A percentile compares a stretch with the other conserved stretches of the same genome.
Conservation (phyloP, 139 green algal genomes). For the Chlamydomonas incerta region DNA sequence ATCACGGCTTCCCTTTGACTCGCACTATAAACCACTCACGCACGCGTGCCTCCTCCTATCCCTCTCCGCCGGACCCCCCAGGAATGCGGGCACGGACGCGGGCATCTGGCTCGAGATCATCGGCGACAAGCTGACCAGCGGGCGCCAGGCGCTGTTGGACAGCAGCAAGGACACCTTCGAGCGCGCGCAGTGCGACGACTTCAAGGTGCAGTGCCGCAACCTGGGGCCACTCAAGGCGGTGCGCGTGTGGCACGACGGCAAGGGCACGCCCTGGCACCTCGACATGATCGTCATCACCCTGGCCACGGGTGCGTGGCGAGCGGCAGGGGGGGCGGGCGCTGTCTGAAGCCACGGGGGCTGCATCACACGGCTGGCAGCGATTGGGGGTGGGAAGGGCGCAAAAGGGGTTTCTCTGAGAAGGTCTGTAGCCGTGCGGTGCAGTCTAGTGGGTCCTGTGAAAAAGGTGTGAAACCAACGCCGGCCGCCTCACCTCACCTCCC, state of each 20-base stretch:
- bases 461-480: no score
- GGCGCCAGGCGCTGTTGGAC: constrained; percentile 45
- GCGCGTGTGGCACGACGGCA: constrained; percentile 47
- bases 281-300: constrained; percentile 55
- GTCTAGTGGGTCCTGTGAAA: no score
- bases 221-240: constrained; percentile 51
- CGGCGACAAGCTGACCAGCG: constrained; percentile 43
- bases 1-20: no score
- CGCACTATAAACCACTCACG: no score
- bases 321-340: no score
- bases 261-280: constrained; percentile 60
- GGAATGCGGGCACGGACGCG: constrained; percentile 54
- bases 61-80: background rate
- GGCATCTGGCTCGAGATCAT: constrained; percentile 51
- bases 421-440: no score
- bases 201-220: constrained; percentile 43
- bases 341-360: no score
- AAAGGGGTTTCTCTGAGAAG: no score
- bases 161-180: constrained; percentile 58
- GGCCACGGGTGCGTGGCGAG: constrained; percentile 29
- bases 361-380: no score
- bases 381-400: no score
- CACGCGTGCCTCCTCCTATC: no score
- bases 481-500: no score
- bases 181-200: constrained; percentile 53